Evolutionary conservation across 441 rosid genomes (phyloP).

Genomic region (Kokia cookei): DNA sequence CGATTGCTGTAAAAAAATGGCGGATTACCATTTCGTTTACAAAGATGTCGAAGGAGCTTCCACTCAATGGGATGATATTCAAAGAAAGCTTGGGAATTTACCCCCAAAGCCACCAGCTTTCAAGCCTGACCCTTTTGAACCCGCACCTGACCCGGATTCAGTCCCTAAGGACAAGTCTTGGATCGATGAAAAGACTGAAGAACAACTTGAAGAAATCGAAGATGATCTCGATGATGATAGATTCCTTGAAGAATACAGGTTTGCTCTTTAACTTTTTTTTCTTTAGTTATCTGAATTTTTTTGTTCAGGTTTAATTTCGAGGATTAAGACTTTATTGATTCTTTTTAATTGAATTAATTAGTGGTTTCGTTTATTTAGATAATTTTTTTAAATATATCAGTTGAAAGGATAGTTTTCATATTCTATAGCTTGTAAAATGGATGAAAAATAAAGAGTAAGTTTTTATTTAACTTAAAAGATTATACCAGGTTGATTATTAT

Average conservation of each 20-base stretch:
- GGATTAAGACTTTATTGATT: conserved; percentile 9
- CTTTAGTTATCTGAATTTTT: background rate
- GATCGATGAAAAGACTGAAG: conserved; percentile 73
- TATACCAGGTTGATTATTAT: background rate
- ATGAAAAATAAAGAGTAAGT: background rate
- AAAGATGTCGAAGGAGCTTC: conserved; percentile 96
- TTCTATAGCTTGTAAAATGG: background rate
- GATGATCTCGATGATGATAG: conserved; percentile 88
- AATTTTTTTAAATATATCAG: background rate
- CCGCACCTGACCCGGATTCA: conserved; percentile 57
- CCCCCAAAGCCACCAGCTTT: conserved; percentile 78
- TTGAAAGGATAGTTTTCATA: background rate
- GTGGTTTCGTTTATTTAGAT: background rate
- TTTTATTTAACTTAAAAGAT: too few relatives aligned
- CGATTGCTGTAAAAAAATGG: conserved; percentile 33
- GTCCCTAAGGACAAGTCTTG: conserved; percentile 63
- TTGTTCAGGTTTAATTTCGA: conserved; percentile 1
- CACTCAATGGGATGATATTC: conserved; percentile 99
- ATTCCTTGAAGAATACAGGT: conserved; percentile 95
- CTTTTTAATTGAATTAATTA: background rate
- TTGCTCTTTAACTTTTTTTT: background rate
- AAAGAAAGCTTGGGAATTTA: conserved; percentile 87
- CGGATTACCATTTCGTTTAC: conserved; percentile 91
- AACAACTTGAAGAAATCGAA: conserved; percentile 82
- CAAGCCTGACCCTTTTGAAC: conserved; percentile 83